A percentile compares a stretch with the other conserved stretches of the same genome.
phyloP scores from a whole-genome alignment of 192 early-diverging fungal species.

The Entomortierella chlamydospora region DNA sequence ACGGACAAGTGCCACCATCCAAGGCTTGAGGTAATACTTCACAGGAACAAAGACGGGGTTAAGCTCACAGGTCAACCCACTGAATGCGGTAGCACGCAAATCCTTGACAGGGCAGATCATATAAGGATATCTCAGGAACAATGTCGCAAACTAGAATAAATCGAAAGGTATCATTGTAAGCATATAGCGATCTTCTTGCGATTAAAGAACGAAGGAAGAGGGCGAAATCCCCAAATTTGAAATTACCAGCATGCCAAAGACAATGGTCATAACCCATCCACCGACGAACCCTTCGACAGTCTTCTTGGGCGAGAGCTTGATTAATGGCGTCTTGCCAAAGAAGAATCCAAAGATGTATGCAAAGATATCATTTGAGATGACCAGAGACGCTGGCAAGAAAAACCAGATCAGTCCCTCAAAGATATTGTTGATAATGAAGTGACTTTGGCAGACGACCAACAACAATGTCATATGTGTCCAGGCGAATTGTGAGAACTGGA shows the following conservation, averaged over 20 bases:
- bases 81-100: slow-evolving; percentile 59
- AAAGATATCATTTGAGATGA: slow-evolving; percentile 95
- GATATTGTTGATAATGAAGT: slow-evolving; percentile 98
- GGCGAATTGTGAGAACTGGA: slow-evolving; percentile 96
- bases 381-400: slow-evolving; percentile 86
- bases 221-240: not conserved
- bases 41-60: slow-evolving; percentile 66
- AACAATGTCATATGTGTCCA: slow-evolving; percentile 98
- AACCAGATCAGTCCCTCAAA: slow-evolving; percentile 99
- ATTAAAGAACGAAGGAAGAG: not conserved
- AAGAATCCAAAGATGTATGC: slow-evolving; percentile 98
- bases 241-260: slow-evolving; percentile 83
- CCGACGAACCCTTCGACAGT: slow-evolving; percentile 98
- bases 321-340: slow-evolving; percentile 90
- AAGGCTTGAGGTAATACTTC: slow-evolving; percentile 53
- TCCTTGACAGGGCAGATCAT: slow-evolving; percentile 72
- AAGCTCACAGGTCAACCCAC: slow-evolving; percentile 62
- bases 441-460: slow-evolving; percentile 91
- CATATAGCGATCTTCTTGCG: not conserved
- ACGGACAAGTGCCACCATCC: slow-evolving; percentile 45
- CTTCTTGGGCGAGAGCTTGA: slow-evolving; percentile 96
- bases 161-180: not conserved
- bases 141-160: slow-evolving; percentile 54
- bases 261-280: slow-evolving; percentile 83
- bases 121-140: slow-evolving; percentile 66